Evolutionary conservation across 352 stramenopile genomes (phyloP).

Genomic region (Pythium biforme): DNA sequence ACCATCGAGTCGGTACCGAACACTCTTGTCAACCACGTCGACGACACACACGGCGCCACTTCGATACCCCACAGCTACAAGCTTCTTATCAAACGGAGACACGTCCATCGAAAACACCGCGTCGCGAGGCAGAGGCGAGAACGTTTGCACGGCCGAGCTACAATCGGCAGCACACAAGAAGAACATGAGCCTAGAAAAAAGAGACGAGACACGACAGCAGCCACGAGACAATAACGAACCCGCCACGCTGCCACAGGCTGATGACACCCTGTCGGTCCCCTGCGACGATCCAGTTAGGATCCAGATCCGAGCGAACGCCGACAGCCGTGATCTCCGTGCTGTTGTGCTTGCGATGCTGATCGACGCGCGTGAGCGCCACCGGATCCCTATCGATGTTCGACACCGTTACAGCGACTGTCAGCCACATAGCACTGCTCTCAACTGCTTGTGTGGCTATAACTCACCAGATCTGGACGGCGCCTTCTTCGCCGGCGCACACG

Average conservation of each 20-base stretch:
- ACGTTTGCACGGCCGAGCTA: conserved; percentile 43
- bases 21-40: conserved; percentile 30
- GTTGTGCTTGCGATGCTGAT: conserved; percentile 72
- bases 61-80: conserved; percentile 69
- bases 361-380: conserved; percentile 37
- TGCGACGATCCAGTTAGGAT: conserved; percentile 49
- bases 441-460: neutral
- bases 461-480: conserved; percentile 72
- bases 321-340: conserved; percentile 54
- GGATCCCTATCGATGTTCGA: conserved; percentile 48
- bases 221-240: conserved; percentile 34
- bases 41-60: conserved; percentile 68
- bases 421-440: neutral
- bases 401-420: neutral
- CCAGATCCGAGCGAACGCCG: conserved; percentile 25
- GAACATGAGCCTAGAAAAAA: neutral
- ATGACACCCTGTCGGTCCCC: conserved; percentile 62
- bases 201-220: neutral
- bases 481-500: conserved; percentile 65
- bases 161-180: neutral
- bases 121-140: conserved; percentile 51
- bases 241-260: conserved; percentile 56
- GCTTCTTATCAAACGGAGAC: conserved; percentile 43
- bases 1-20: conserved; percentile 48
- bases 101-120: conserved; percentile 56